Conservation (phyloP, 1,139 yeast species). For the Pichia cactophila region DNA sequence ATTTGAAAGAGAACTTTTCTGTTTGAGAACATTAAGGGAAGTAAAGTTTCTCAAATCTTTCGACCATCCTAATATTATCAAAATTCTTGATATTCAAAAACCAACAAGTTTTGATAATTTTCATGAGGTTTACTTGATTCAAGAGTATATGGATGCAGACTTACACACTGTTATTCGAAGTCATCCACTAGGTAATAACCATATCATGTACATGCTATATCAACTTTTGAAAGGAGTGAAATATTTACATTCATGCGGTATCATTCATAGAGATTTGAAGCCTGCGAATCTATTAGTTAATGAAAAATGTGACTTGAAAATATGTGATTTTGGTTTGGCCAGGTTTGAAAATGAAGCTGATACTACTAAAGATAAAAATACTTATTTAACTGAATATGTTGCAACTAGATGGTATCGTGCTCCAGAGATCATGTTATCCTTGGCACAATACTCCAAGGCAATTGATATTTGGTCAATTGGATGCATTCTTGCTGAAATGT, state of each 20-base stretch:
- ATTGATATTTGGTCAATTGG: constrained; percentile 98
- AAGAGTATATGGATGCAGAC: constrained; percentile 95
- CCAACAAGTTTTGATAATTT: constrained; percentile 70
- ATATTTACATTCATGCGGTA: constrained; percentile 85
- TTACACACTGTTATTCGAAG: constrained; percentile 84
- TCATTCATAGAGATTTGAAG: constrained; percentile 87
- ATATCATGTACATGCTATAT: constrained; percentile 85
- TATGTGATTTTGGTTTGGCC: constrained; percentile 94
- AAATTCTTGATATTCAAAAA: constrained; percentile 80
- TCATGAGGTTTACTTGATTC: constrained; percentile 83
- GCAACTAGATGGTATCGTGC: constrained; percentile 98
- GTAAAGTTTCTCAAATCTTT: constrained; percentile 81
- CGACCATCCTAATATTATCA: constrained; percentile 80
- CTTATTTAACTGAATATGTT: constrained; percentile 87
- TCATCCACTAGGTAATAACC: constrained; percentile 81
- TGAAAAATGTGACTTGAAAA: constrained; percentile 86
- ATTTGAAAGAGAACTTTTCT: constrained; percentile 81
- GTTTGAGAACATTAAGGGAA: constrained; percentile 85
- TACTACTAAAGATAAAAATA: constrained; percentile 27
- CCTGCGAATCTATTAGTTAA: constrained; percentile 83
- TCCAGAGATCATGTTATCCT: constrained; percentile 93
- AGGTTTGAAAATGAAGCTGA: constrained; percentile 34
- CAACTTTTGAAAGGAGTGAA: constrained; percentile 87
- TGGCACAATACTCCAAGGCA: constrained; percentile 88
- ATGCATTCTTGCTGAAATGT: constrained; percentile 90